Evolutionary conservation across 306 rosid genomes (phyloP), one percentile per base, ranked within the genome.

Genomic region (Rosa lucieae): DNA sequence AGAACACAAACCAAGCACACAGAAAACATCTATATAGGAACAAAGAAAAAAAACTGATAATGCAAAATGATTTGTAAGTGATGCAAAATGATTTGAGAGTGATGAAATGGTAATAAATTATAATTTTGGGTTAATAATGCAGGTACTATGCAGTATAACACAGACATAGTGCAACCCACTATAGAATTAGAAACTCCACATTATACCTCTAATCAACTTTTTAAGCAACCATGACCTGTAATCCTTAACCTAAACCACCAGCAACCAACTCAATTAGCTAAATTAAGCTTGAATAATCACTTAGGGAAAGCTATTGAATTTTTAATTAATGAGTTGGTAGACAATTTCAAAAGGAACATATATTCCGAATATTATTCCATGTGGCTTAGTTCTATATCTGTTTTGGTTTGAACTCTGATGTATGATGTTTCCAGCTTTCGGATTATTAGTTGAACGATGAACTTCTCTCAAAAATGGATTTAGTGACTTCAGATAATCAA

Each of bases 231-330:
- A 12, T 53, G 77, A 55, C 52, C 66, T 73, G 77, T 14, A 66
- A 35, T 73, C 40, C 69, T 62, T 75, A 44, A 75, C 51, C 56
- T 9, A 62, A 75, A 74, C 55, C 71, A 62, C 72, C 46, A 46
- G 43, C 69, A 32, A 63, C 79, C 2, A 67, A 63, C 10, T 70
- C 59, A 62, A 62, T 46, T 47, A 61, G 59, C 71, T 26, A 15
- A 75, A 21, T 21, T 58, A 23, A 76, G 72, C 47, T 39, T 67
- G 6, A 67, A 39, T 37, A 15, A 39, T 14, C 42, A 32, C 43
- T 11, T 26, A 32, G 10, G 40, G 32, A 59, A 62, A 62, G 37
- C 40, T 12, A 62, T 0, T 13, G 42, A 62, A 23, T 62, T 55
- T 49, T 35, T 66, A 29, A 66, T 11, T 61, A 37, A 15, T 67